Conservation (phyloP, 257 asterid species). For the Marsdenia floribunda region DNA sequence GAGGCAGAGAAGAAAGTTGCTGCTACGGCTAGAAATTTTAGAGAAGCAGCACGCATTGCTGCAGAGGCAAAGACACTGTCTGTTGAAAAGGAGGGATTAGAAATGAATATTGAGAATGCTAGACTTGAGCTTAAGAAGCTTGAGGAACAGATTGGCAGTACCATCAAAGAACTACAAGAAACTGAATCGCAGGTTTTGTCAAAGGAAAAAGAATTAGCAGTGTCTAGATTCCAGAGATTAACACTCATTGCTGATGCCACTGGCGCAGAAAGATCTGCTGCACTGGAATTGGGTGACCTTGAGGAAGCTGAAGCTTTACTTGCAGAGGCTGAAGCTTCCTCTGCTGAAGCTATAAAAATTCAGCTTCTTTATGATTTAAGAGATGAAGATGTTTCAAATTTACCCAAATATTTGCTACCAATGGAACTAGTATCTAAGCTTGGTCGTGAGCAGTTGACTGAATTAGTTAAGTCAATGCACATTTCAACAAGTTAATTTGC, state of each 20-base stretch:
- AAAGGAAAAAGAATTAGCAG: constrained; percentile 34
- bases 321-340: constrained; percentile 40
- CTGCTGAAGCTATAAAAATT: constrained; percentile 39
- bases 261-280: constrained; percentile 40
- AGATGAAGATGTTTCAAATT: constrained; percentile 27
- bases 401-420: constrained; percentile 31
- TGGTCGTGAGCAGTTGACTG: constrained; percentile 30
- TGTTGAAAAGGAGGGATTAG: constrained; percentile 33
- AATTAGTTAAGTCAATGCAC: constrained; percentile 25
- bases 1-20: constrained; percentile 52
- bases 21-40: constrained; percentile 43
- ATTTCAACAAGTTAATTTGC: background rate
- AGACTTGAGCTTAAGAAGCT: constrained; percentile 25
- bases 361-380: constrained; percentile 18
- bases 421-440: constrained; percentile 37
- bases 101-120: constrained; percentile 23
- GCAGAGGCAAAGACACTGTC: constrained; percentile 34
- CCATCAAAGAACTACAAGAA: constrained; percentile 25
- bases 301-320: constrained; percentile 39
- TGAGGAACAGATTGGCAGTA: constrained; percentile 32
- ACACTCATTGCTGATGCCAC: constrained; percentile 30
- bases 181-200: constrained; percentile 31
- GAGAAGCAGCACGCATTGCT: constrained; percentile 46
- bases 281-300: constrained; percentile 37
- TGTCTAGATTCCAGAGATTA: constrained; percentile 36